Conservation (phyloP, 495 filamentous ascomycete genomes). For the Aspergillus funiculosus region DNA sequence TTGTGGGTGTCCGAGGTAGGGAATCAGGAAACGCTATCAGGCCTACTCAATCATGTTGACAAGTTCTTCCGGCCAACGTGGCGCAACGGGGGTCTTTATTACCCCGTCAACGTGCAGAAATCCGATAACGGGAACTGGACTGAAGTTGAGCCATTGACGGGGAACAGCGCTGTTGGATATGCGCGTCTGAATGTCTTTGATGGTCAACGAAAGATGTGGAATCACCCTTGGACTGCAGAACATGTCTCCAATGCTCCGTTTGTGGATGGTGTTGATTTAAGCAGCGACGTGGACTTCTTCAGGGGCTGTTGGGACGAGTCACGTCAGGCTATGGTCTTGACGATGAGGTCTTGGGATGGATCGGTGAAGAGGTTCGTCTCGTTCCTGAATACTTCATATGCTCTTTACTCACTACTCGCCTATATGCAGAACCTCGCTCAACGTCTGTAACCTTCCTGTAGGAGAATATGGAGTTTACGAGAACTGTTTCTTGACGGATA, state of each 20-base stretch:
- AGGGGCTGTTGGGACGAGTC: conserved; percentile 31
- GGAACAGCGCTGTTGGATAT: conserved; percentile 29
- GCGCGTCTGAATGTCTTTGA: conserved; percentile 29
- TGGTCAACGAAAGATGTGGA: conserved; percentile 35
- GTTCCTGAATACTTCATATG: neutral
- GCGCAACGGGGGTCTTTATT: conserved; percentile 29
- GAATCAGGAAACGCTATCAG: conserved; percentile 17
- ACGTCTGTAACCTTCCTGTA: neutral
- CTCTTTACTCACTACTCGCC: neutral
- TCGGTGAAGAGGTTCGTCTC: neutral
- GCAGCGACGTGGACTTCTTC: conserved; percentile 31
- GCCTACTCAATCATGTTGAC: conserved; percentile 25
- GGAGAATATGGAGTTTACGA: conserved; percentile 1
- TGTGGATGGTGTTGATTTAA: conserved; percentile 24
- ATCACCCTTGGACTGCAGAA: conserved; percentile 28
- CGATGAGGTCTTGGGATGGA: conserved; percentile 29
- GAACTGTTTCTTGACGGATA: neutral
- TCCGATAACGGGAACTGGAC: conserved; percentile 25
- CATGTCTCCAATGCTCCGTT: conserved; percentile 16
- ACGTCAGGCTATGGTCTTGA: conserved; percentile 23
- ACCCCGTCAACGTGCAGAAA: conserved; percentile 18
- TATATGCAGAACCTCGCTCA: neutral
- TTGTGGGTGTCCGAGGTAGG: conserved; percentile 30
- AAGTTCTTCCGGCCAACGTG: conserved; percentile 24
- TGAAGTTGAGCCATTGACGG: conserved; percentile 28